Percentiles rank a stretch among this genome's conserved stretches.
Evolutionary conservation across 2,329 filamentous ascomycete species (phyloP).

Genomic region (Penicillium sp.): DNA sequence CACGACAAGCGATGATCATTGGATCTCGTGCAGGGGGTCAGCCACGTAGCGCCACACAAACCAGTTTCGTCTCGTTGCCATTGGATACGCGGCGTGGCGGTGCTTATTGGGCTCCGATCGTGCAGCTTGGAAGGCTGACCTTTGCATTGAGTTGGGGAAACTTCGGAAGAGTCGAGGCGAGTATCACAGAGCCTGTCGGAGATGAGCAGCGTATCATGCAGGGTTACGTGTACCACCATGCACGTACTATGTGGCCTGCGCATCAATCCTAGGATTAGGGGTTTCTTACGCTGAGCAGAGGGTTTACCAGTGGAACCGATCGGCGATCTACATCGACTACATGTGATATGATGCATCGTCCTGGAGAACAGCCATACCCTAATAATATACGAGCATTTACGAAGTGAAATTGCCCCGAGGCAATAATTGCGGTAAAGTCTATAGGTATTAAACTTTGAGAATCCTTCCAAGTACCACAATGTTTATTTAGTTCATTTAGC

Average conservation of each 20-base stretch:
- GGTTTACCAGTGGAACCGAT: not conserved
- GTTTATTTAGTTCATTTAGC: not conserved
- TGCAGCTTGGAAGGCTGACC: not conserved
- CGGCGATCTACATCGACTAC: not conserved
- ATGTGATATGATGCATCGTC: not conserved
- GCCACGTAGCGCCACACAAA: constrained; percentile 24
- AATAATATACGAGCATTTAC: not conserved
- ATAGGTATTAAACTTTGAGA: not conserved
- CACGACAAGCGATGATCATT: not conserved
- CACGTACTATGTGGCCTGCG: constrained; percentile 3
- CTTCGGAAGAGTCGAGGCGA: not conserved
- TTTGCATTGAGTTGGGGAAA: not conserved
- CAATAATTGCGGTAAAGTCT: not conserved
- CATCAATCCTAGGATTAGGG: not conserved
- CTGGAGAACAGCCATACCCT: too few species aligned
- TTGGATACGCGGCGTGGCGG: constrained; percentile 14
- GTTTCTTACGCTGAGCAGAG: not conserved
- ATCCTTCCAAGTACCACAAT: not conserved
- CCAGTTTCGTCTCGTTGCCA: constrained; percentile 2
- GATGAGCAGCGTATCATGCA: not conserved
- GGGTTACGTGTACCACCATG: not conserved
- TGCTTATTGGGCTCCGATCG: constrained; percentile 5
- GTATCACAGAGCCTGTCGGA: not conserved
- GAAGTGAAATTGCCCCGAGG: not conserved
- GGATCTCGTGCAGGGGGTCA: not conserved